phyloP scores from a whole-genome alignment of 2,329 filamentous ascomycete genomes.

The Blumeria hordei region DNA sequence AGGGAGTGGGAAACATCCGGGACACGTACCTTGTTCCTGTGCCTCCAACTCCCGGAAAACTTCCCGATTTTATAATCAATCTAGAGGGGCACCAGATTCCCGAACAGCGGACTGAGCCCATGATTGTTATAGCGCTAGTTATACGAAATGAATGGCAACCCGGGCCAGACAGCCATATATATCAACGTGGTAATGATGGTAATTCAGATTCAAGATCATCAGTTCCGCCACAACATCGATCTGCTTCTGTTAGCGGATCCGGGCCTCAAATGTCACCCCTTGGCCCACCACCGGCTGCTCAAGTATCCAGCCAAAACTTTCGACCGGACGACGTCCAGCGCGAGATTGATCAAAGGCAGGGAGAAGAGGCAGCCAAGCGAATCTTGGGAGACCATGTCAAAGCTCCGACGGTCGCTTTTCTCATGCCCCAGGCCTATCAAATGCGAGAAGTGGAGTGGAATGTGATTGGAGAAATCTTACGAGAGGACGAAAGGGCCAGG shows the following conservation, averaged over 20 bases:
- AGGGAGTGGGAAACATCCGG: slow-evolving; percentile 48
- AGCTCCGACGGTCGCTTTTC: slow-evolving; percentile 41
- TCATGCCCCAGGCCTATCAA: slow-evolving; percentile 41
- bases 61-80: slow-evolving; percentile 73
- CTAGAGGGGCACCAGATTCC: slow-evolving; percentile 69
- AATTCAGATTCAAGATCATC: slow-evolving; percentile 14
- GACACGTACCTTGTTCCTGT: slow-evolving; percentile 85
- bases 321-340: slow-evolving; percentile 19
- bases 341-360: slow-evolving; percentile 23
- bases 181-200: slow-evolving; percentile 7
- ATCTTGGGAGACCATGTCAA: slow-evolving; percentile 36
- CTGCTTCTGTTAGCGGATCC: slow-evolving; percentile 25
- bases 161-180: neutral
- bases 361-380: slow-evolving; percentile 32
- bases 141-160: slow-evolving; percentile 34
- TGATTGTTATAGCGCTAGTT: slow-evolving; percentile 67
- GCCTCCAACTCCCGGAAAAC: slow-evolving; percentile 39
- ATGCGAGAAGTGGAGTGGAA: slow-evolving; percentile 51
- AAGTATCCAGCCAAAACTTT: neutral
- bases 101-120: slow-evolving; percentile 42
- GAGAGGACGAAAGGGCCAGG: slow-evolving; percentile 12
- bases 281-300: slow-evolving; percentile 11
- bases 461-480: slow-evolving; percentile 32
- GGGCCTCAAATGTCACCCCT: slow-evolving; percentile 28
- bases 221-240: slow-evolving; percentile 17